These are phyloP conservation scores for Fusarium sp. DNA, from an alignment of 2,329 filamentous ascomycete species.

Conservation along the genomic window DNA sequence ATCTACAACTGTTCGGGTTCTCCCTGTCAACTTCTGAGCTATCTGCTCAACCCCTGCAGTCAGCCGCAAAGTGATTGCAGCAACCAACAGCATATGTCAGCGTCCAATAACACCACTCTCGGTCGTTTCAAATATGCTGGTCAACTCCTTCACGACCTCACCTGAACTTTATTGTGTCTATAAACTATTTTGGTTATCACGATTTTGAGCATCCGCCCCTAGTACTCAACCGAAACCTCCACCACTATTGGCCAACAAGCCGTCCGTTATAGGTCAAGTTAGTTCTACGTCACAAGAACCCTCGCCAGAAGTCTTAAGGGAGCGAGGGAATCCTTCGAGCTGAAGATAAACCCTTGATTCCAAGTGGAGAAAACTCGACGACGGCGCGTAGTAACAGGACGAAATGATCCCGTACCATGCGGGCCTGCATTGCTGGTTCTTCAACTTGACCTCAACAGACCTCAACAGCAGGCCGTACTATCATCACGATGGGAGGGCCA, in stretches of 20 bases:
- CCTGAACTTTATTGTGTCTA: slow-evolving; percentile 2
- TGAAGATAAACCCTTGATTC: not conserved
- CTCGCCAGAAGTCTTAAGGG: not conserved
- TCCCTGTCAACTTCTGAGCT: not conserved
- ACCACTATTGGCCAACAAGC: not conserved
- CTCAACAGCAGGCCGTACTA: not conserved
- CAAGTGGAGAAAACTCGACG: not conserved
- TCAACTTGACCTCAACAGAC: not conserved
- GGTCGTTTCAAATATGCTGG: slow-evolving; percentile 26
- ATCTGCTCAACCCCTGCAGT: slow-evolving; percentile 28
- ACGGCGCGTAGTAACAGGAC: slow-evolving; percentile 34
- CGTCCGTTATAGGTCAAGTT: not conserved
- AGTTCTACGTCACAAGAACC: not conserved
- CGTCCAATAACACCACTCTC: slow-evolving; percentile 48
- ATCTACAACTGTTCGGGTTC: not conserved
- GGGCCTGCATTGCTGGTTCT: not conserved
- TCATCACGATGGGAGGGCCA: accelerated
- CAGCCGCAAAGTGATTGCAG: slow-evolving; percentile 33
- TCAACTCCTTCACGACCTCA: slow-evolving; percentile 1
- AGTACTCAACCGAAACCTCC: too few relatives aligned
- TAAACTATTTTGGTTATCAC: slow-evolving; percentile 9
- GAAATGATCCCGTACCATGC: not conserved
- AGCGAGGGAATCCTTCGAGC: not conserved
- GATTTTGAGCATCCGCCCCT: not conserved
- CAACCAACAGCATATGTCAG: slow-evolving; percentile 52